These are phyloP conservation scores for Colletotrichum coccodes DNA, from an alignment of 2,329 filamentous ascomycete genomes.

Conservation along the genomic window DNA sequence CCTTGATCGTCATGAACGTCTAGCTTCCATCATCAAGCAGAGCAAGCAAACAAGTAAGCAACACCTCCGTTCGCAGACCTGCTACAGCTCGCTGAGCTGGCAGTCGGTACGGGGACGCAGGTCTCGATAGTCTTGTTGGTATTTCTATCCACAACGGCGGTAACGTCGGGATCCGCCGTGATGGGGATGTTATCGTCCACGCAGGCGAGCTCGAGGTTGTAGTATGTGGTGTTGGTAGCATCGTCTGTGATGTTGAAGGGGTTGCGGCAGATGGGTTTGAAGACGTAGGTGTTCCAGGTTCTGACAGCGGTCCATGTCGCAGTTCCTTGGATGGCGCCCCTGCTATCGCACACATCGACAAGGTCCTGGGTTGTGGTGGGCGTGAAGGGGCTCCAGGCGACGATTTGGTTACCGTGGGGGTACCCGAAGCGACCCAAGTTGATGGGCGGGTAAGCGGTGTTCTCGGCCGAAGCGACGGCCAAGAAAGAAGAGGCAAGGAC, in stretches of 20 bases:
- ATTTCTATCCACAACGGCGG: conserved; percentile 16
- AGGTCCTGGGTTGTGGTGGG: conserved; percentile 20
- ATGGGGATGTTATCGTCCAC: conserved; percentile 15
- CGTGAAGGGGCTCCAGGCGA: conserved; percentile 21
- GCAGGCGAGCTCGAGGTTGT: conserved; percentile 24
- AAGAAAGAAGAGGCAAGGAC: background rate
- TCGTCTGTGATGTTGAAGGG: conserved; percentile 27
- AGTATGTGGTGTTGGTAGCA: conserved; percentile 6
- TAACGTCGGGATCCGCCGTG: background rate
- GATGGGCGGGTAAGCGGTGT: conserved; percentile 9
- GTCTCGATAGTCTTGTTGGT: conserved; percentile 21
- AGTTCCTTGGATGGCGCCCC: conserved; percentile 17
- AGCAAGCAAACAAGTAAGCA: background rate
- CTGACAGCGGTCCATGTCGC: conserved; percentile 24
- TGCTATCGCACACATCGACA: background rate
- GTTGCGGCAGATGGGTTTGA: conserved; percentile 23
- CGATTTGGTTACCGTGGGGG: conserved; percentile 12
- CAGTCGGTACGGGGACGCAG: background rate
- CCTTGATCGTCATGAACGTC: too few relatives aligned
- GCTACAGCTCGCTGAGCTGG: background rate
- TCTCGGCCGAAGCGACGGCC: conserved; percentile 2
- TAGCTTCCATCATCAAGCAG: background rate
- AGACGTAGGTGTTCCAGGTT: conserved; percentile 14
- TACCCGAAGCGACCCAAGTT: conserved; percentile 16
- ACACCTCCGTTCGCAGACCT: background rate